phyloP scores from a whole-genome alignment of 192 early-diverging fungal species.

The Backusella psychrophila region DNA sequence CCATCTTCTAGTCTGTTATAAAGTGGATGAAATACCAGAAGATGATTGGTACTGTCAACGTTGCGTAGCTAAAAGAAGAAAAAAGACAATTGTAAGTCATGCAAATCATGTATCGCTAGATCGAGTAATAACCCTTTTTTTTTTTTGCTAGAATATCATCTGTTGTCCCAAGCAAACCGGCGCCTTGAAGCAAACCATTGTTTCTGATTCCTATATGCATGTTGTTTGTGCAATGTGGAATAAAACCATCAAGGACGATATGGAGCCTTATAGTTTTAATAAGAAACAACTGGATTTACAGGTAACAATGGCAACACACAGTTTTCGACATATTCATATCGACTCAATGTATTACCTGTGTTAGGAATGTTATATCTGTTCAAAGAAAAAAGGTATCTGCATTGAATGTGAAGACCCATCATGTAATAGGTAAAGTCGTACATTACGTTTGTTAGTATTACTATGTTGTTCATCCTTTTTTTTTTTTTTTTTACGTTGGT shows the following conservation, averaged over 20 bases:
- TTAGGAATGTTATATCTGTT: constrained; percentile 20
- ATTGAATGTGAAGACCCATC: constrained; percentile 15
- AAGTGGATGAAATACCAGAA: constrained; percentile 38
- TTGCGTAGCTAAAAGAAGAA: constrained; percentile 38
- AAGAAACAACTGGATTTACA: constrained; percentile 18
- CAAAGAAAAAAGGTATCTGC: constrained; percentile 21
- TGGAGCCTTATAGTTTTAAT: constrained; percentile 38
- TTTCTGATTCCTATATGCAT: constrained; percentile 44
- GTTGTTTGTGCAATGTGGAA: constrained; percentile 47
- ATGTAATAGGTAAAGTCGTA: constrained; percentile 4
- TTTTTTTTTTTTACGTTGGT: background rate
- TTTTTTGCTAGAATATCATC: constrained; percentile 23
- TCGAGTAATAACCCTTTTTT: too few relatives aligned
- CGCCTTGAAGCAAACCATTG: constrained; percentile 42
- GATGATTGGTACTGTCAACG: constrained; percentile 52
- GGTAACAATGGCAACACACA: background rate
- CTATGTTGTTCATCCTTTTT: background rate
- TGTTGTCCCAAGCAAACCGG: constrained; percentile 42
- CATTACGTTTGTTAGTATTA: background rate
- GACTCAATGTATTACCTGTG: background rate
- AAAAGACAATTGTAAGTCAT: constrained; percentile 37
- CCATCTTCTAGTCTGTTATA: constrained; percentile 38
- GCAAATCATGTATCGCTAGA: too few relatives aligned
- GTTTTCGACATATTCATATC: background rate
- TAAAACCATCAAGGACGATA: constrained; percentile 23